Evolutionary conservation across 129 eudicot species (phyloP), one percentile per base, ranked within the genome.

Genomic region (Centaurea solstitialis): DNA sequence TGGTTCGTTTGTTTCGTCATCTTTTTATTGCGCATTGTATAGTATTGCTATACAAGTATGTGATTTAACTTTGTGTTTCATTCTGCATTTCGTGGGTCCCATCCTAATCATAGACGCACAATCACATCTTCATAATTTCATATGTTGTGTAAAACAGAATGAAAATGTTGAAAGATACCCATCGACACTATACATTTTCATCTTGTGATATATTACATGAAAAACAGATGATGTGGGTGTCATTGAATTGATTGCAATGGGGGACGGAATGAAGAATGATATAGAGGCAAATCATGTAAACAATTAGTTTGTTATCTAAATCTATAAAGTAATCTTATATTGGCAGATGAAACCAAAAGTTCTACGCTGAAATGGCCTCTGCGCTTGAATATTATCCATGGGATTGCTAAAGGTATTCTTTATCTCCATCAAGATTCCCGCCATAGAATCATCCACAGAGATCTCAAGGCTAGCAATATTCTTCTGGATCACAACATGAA

Each of bases 371-470:
- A 78, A 22, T 83, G 85, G 85, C 85, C 81, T 53, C 72, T 12
- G 21, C 77, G 81, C 21, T 69, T 76, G 18, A 66, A 57, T 35
- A 83, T 83, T 17, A 83, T 83, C 68, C 70, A 65, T 45, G 86
- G 86, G 67, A 78, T 83, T 73, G 86, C 86, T 65, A 81, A 79
- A 13, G 86, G 86, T 40, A 57, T 83, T 50, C 86, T 83, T 24
- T 83, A 83, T 78, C 86, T 83, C 39, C 86, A 83, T 72, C 79
- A 78, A 77, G 86, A 83, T 83, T 83, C 83, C 28, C 83, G 83
- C 68, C 71, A 72, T 33, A 68, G 86, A 72, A 83, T 83, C 22
- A 83, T 83, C 80, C 86, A 72, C 28, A 82, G 85, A 82, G 85
- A 82, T 76, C 81, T 82, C 12, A 82, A 82, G 38, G 85, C 85